Base-by-base conservation (phyloP, 148 eudicot species). In the Rhododendron mucronatum region DNA sequence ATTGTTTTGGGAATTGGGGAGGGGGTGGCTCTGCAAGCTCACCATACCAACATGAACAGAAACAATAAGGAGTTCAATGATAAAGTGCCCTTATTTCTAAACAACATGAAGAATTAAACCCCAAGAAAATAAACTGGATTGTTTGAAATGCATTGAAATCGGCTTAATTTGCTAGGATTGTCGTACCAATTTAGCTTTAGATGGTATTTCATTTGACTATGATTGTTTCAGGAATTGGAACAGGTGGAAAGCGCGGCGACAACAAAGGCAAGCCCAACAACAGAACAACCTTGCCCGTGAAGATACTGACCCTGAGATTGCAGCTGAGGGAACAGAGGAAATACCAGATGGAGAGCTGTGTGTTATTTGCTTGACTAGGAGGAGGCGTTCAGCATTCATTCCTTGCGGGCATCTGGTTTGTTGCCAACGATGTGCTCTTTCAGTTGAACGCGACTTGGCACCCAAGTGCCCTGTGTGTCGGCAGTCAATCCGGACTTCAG, bases 341-440 rank as follows among this genome's bases (percentile, higher is more conserved):
- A 88, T 95, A 47, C 96, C 94, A 1, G 97, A 94, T 71, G 99
- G 97, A 18, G 90, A 91, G 88, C 78, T 93, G 76, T 93, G 98
- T 82, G 97, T 91, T 61, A 83, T 96, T 83, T 95, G 98, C 87
- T 89, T 95, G 53, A 87, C 87, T 88, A 91, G 94, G 87, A 88
- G 94, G 88, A 85, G 95, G 33, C 89, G 95, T 0, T 94, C 97
- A 21, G 99, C 99, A 53, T 96, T 96, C 84, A 80, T 96, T 77
- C 99, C 99, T 0, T 96, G 99, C 85, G 99, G 99, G n/a, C 99
- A 96, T 85, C 80, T 92, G 44, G 97, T 96, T 83, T 95, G 98
- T 78, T 96, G 99, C 85, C 96, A 91, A 57, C 87, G 92, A 9
- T 95, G 97, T 48, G 94, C 98, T 4, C 83, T 92, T 16, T 86